Evolutionary conservation across 768 basidiomycete genomes (phyloP), one percentile per base, ranked within the genome.

Genomic region (Rhizopogon rudus): DNA sequence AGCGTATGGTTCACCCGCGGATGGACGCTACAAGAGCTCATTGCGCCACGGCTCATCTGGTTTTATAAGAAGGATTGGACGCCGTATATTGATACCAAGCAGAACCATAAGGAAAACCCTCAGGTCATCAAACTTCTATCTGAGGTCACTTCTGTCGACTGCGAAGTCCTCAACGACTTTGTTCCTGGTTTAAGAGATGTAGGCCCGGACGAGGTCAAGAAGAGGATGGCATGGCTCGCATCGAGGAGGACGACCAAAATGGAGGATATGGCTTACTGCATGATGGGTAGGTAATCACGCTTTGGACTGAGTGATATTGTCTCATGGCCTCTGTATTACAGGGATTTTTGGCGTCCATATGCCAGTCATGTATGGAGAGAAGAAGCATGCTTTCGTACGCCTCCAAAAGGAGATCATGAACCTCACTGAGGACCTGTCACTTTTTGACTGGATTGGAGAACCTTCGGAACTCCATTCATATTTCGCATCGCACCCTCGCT

Each of bases 241-340:
- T 53, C 49, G 1, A 59, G 70, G 48, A 59, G n/a, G 40, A 71
- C 69, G 37, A 65, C 69, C 39, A 65, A 63, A 17, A 28, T 49
- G 8, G 69, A 70, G 42, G 69, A 71, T 50, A 64, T 44, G 51
- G 65, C 67, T 0, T 71, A 71, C 53, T 68, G 63, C 40, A 62
- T 70, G 22, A 31, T 61, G 22, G 59, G 55, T 16, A 28, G 54
- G 17, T 54, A 57, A 44, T 16, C 42, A 51, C 6, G 37, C 54
- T 17, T 33, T 20, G 33, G 54, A 55, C 46, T 49, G 55, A 14
- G 60, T 42, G 31, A 25, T 25, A 52, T 29, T 17, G 6, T 10
- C 29, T 31, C 29, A 45, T 17, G n/a, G 10, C n/a, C 16, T 31
- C 10, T 1, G 4, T 28, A 20, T 31, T 39, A 61, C 63, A 50